Percentiles rank a stretch among this genome's conserved stretches.
Conservation (phyloP, 2,329 filamentous ascomycete species). For the Aspergillus chevalieri region DNA sequence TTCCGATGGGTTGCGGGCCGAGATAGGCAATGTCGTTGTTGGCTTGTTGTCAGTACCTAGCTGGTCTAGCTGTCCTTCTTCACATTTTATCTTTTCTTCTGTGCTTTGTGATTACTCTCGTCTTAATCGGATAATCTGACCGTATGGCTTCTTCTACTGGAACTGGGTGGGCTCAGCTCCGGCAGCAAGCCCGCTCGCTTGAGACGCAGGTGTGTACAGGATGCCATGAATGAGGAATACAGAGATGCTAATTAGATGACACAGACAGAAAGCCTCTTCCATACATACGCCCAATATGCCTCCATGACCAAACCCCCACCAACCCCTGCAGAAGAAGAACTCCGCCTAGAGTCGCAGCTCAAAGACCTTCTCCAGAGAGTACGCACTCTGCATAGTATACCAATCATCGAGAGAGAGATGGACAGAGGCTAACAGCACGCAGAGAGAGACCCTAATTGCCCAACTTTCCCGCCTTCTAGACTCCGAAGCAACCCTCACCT, state of each 20-base stretch:
- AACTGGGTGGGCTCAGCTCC: slow-evolving; percentile 83
- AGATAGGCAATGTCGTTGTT: not conserved
- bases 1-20: not conserved
- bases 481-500: slow-evolving; percentile 78
- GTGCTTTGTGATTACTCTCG: not conserved
- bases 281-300: slow-evolving; percentile 83
- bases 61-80: not conserved
- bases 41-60: not conserved
- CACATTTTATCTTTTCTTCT: not conserved
- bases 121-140: slow-evolving; percentile 1
- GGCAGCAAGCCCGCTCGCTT: slow-evolving; percentile 80
- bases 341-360: slow-evolving; percentile 69
- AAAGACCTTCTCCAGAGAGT: slow-evolving; percentile 67
- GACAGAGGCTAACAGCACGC: slow-evolving; percentile 4
- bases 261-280: slow-evolving; percentile 69
- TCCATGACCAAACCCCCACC: slow-evolving; percentile 70
- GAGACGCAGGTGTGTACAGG: slow-evolving; percentile 70
- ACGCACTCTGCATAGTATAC: not conserved
- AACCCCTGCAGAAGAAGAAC: slow-evolving; percentile 81
- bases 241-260: slow-evolving; percentile 11
- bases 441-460: slow-evolving; percentile 75
- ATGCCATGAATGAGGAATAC: not conserved
- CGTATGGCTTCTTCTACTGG: slow-evolving; percentile 52
- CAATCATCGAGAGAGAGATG: slow-evolving; percentile 1
- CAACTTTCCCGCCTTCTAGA: slow-evolving; percentile 87